Base-by-base conservation (phyloP, 106 monocot genomes). In the Dendrobium chrysotoxum region DNA sequence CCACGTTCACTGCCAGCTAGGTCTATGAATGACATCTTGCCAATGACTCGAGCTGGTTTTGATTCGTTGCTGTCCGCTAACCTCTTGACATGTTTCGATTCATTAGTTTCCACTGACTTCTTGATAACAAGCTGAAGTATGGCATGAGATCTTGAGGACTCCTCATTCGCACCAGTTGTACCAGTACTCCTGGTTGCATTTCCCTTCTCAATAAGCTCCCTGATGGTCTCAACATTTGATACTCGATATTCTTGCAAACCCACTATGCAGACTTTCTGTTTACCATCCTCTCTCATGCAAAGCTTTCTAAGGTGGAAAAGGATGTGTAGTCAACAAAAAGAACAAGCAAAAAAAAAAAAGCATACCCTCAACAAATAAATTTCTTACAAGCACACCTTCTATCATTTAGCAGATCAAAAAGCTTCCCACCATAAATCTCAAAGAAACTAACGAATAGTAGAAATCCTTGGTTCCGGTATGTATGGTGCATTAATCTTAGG, bases 1-100 rank as follows among this genome's bases (percentile, higher is more conserved):
- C 97, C 97, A 76, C 97, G 94, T 78, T 98, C 97, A 81, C 94
- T 98, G 85, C 97, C 97, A 78, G 97, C 97, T 71, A 98, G 90
- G 81, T 98, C 97, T 85, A 98, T 98, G 74, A 98, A 98, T 26
- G 94, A 94, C n/a, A 98, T 94, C 76, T 98, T 98, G 53, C 97
- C 97, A 28, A 98, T 76, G 64, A 92, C 72, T 83, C 92, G 93
- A 54, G 87, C 86, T 70, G 73, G 79, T 50, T 87, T 92, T 1
- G 85, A 67, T 44, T 88, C 90, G 61, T 87, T 85, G 26, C 30
- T 78, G 75, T 93, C 89, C 65, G 81, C 87, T 41, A 44, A 84
- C 67, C 87, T 85, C 79, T 77, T 87, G 66, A 74, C n/a, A 42
- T 40, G 31, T 42, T 74, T 74, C 21, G 88, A 81, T 50, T 92